phyloP scores from a whole-genome alignment of 1,139 yeast genomes.

The Scheffersomyces quercinus region DNA sequence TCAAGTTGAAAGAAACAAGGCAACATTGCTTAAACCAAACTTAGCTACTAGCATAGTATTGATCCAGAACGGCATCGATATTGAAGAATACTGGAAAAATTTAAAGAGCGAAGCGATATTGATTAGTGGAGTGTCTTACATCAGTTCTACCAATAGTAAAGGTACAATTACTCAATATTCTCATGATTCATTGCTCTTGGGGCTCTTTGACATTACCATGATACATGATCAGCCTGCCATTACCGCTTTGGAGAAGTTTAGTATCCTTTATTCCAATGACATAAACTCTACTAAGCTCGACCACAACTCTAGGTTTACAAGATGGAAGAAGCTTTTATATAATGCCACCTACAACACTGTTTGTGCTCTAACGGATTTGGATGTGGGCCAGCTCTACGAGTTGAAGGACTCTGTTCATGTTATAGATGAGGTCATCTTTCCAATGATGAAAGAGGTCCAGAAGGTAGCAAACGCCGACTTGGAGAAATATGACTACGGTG shows the following conservation, averaged over 20 bases:
- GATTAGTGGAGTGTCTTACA: slow-evolving; percentile 69
- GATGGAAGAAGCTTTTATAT: slow-evolving; percentile 77
- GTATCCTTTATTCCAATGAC: slow-evolving; percentile 48
- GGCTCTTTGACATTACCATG: slow-evolving; percentile 42
- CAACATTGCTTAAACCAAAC: slow-evolving; percentile 8
- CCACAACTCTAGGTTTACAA: slow-evolving; percentile 48
- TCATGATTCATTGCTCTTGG: slow-evolving; percentile 55
- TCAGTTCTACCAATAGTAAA: slow-evolving; percentile 60
- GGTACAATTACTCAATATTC: slow-evolving; percentile 54
- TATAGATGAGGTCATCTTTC: slow-evolving; percentile 17
- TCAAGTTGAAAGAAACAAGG: slow-evolving; percentile 14
- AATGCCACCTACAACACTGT: slow-evolving; percentile 68
- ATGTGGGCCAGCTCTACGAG: slow-evolving; percentile 36
- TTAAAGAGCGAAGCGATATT: slow-evolving; percentile 31
- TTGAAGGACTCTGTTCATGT: slow-evolving; percentile 14
- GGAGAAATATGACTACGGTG: slow-evolving; percentile 12
- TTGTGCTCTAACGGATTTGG: slow-evolving; percentile 53
- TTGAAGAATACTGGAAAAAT: slow-evolving; percentile 57
- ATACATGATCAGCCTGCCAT: slow-evolving; percentile 21
- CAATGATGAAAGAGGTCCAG: slow-evolving; percentile 27
- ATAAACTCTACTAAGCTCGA: slow-evolving; percentile 47
- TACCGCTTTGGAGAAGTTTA: slow-evolving; percentile 40
- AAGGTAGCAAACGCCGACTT: slow-evolving; percentile 26
- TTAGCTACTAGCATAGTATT: slow-evolving; percentile 53
- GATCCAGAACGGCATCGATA: slow-evolving; percentile 74